Evolutionary conservation across 495 filamentous ascomycete genomes (phyloP).

Genomic region (Lasiosphaeris hirsuta): DNA sequence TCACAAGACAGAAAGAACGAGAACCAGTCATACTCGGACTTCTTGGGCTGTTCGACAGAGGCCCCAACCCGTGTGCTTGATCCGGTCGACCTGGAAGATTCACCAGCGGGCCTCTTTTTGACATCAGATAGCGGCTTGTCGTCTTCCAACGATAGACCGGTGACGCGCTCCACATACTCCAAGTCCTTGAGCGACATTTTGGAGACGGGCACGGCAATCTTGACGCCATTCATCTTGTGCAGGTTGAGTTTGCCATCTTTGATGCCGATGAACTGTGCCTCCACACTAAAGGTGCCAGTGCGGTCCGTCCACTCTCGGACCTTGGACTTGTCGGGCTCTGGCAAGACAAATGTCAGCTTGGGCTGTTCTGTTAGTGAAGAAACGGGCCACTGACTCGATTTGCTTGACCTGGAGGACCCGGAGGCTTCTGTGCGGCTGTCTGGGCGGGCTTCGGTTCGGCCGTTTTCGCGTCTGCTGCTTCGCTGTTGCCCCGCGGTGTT

Average conservation of each 20-base stretch:
- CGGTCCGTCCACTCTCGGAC: slow-evolving; percentile 92
- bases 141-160: slow-evolving; percentile 89
- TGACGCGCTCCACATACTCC: slow-evolving; percentile 84
- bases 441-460: slow-evolving; percentile 45
- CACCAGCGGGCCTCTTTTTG: slow-evolving; percentile 37
- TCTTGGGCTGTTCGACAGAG: slow-evolving; percentile 53
- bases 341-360: background rate
- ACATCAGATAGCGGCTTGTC: slow-evolving; percentile 92
- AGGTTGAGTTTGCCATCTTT: slow-evolving; percentile 96
- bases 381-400: slow-evolving; percentile 65
- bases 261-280: slow-evolving; percentile 92
- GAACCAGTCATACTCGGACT: slow-evolving; percentile 93
- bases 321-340: slow-evolving; percentile 81
- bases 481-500: slow-evolving; percentile 62
- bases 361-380: background rate
- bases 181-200: slow-evolving; percentile 96
- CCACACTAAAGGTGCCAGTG: slow-evolving; percentile 92
- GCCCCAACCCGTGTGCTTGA: slow-evolving; percentile 39
- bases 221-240: slow-evolving; percentile 96
- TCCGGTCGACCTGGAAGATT: slow-evolving; percentile 16
- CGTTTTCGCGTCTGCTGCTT: slow-evolving; percentile 63
- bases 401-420: slow-evolving; percentile 47
- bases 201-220: slow-evolving; percentile 89
- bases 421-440: slow-evolving; percentile 50
- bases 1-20: slow-evolving; percentile 94